Base-by-base conservation (phyloP, 2,329 filamentous ascomycete genomes). In the Talaromyces sp. region DNA sequence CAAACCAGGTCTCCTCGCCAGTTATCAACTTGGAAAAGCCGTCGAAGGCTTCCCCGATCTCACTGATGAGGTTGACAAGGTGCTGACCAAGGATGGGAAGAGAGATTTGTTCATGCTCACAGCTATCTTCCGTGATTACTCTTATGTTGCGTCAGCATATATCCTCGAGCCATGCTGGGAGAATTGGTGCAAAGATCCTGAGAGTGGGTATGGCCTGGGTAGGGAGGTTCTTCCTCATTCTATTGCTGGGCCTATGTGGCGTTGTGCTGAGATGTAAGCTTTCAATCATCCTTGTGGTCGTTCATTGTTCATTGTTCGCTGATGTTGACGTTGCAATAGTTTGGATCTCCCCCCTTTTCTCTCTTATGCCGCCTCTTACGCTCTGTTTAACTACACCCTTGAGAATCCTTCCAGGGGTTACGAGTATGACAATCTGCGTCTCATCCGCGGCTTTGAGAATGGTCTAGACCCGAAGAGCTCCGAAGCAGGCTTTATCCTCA, bases 401-500 rank as follows among this genome's bases (percentile, higher is more conserved):
- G 83, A 79, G n/a, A 81, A 87, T 61, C 80, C 82, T n/a, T 74
- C 79, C 10, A 78, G 82, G 65, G 85, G 85, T 25, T 76, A 84
- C 17, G 78, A 81, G 15, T 88, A 89, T 70, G 77, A 81, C 45
- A 88, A 88, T 81, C 83, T 97, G 27, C 90, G 92, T 11, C 87
- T 97, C 37, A 89, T 97, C 73, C 91, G 94, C 41, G 94, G 92
- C 27, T 98, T 97, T 72, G 93, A 97, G 79, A 87, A 90, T 71
- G 94, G 94, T 15, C 87, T 97, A 9, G 91, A 97, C 75, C 91
- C 91, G 0, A 85, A 85, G 37, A 96, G 92, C 3, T 97, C 93
- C 8, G 94, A 97, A 78, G 94, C 94, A 0, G 94, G 94, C 59
- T 97, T 98, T 75, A 92, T 97, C n/a, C 86, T 97, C 13, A 93